Conservation (phyloP, 768 basidiomycete genomes). For the Steccherinum ochraceum region DNA sequence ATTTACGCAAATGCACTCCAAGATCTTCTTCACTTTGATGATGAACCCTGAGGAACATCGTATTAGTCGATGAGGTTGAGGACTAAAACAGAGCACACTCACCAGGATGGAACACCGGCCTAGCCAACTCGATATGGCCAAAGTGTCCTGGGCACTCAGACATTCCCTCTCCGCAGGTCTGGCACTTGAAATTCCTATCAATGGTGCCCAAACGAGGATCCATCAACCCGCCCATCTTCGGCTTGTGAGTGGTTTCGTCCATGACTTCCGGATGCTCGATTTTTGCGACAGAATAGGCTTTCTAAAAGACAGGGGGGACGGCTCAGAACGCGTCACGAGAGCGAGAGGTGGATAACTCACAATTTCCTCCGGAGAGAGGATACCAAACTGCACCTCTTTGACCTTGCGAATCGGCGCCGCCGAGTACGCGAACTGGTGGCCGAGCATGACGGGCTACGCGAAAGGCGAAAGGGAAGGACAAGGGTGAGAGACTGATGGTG, state of each 20-base stretch:
- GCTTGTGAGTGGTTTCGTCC: slow-evolving; percentile 88
- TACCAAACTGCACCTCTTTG: slow-evolving; percentile 97
- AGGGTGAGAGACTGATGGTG: slow-evolving; percentile 7
- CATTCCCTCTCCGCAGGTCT: slow-evolving; percentile 99
- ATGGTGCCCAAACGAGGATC: slow-evolving; percentile 98
- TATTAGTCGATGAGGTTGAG: background rate
- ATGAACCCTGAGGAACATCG: slow-evolving; percentile 70
- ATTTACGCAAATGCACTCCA: slow-evolving; percentile 98
- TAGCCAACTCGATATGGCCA: slow-evolving; percentile 94
- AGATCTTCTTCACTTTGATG: slow-evolving; percentile 98
- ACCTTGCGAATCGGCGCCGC: slow-evolving; percentile 93
- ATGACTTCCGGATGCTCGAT: slow-evolving; percentile 98
- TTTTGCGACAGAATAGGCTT: slow-evolving; percentile 98
- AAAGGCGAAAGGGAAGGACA: slow-evolving; percentile 9
- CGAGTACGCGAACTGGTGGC: slow-evolving; percentile 88
- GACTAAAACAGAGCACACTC: slow-evolving; percentile 23
- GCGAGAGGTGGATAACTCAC: slow-evolving; percentile 41
- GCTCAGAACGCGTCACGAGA: slow-evolving; percentile 3
- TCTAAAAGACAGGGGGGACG: slow-evolving; percentile 41
- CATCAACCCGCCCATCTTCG: slow-evolving; percentile 92
- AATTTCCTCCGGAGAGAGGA: slow-evolving; percentile 98
- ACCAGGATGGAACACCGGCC: slow-evolving; percentile 98
- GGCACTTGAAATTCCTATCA: slow-evolving; percentile 97
- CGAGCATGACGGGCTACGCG: slow-evolving; percentile 51
- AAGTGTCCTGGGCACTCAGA: slow-evolving; percentile 99